Base-by-base conservation (phyloP, 2,329 filamentous ascomycete genomes). In the Parastagonospora avenae region DNA sequence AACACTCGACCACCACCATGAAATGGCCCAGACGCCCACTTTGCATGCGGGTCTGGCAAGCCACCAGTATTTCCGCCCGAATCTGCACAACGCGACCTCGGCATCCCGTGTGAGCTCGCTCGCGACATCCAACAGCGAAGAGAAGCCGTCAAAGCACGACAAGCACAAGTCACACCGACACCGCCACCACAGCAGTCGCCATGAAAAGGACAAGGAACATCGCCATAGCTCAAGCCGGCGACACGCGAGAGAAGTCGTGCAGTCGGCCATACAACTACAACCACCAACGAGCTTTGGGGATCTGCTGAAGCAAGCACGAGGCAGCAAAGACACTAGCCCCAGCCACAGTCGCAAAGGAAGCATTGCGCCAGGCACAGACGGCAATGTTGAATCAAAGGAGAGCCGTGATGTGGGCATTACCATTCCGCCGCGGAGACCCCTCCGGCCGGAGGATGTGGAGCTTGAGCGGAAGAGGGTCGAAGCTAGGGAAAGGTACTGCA, bases 281-380 rank as follows among this genome's bases (percentile, higher is more conserved):
- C 72, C 76, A 4, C 76, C 76, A 1, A 74, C 76, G 11, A 76
- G 73, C 60, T 77, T 79, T 54, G 76, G 76, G 29, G 70, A 74
- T 42, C 57, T 78, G 14, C 57, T 78, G 48, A 74, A 74, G 40
- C 70, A 72, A 48, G 66, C 65, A 4, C 68, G 66, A 46, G 62
- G 65, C 10, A 72, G 67, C 38, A 64, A 63, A 37, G 53, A 67
- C 14, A 66, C 56, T 12, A 68, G 65, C n/a, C 63, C 67, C 2
- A 64, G 61, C 28, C 62, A 65, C 30, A 70, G 68, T 55, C 53
- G 66, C 42, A 64, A 66, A 38, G 62, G 60, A 35, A 73, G 69
- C 43, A 50, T 64, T 28, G 57, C 53, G 28, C 55, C 54, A 24
- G 50, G 56, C n/a, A 42, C 36, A 16, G 55, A 54, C 35, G 45